Evolutionary conservation across 164 flowering plant genomes (phyloP).

Genomic region (Houttuynia cordata): DNA sequence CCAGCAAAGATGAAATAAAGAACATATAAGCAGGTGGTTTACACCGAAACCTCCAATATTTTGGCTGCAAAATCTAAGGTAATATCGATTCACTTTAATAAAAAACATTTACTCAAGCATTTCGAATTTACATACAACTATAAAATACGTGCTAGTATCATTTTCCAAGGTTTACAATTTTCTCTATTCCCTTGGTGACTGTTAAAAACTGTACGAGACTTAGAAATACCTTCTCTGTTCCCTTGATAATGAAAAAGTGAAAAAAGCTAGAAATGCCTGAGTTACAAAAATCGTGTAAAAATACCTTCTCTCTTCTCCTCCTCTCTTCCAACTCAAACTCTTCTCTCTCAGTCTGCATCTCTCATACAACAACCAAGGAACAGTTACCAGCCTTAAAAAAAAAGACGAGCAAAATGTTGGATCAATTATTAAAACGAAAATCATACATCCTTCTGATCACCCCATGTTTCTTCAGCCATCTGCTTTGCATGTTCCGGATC

Average conservation of each 20-base stretch:
- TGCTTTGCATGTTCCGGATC: constrained; percentile 11
- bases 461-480: constrained; percentile 13
- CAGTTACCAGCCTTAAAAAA: no score
- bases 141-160: no score
- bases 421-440: background rate
- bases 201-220: no score
- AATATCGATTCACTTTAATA: no score
- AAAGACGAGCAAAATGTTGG: background rate
- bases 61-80: no score
- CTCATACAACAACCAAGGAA: background rate
- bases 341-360: constrained; percentile 6
- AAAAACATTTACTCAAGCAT: no score
- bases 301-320: constrained; percentile 8
- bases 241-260: background rate
- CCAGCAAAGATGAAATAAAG: background rate
- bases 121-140: no score
- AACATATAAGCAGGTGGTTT: background rate
- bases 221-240: no score
- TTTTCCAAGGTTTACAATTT: no score
- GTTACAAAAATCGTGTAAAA: no score
- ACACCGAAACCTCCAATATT: background rate
- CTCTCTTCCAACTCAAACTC: constrained; percentile 1
- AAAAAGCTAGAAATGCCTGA: background rate
- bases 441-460: constrained; percentile 9
- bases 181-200: no score